These are phyloP conservation scores for Cicer judaicum DNA, from an alignment of 306 rosid species.

Conservation along the genomic window DNA sequence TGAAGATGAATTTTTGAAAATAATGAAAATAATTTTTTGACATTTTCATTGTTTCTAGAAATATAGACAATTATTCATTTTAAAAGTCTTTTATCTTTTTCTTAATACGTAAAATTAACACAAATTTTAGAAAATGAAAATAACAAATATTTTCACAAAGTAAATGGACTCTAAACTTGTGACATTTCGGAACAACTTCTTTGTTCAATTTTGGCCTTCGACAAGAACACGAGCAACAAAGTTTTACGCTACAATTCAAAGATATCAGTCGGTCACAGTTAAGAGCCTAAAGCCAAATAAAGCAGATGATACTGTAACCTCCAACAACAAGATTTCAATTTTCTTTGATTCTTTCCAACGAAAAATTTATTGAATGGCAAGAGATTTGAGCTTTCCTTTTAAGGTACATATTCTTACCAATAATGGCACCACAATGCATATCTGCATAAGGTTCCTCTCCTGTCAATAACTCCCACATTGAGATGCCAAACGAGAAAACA, in stretches of 20 bases:
- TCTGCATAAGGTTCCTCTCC: conserved; percentile 97
- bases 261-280: conserved; percentile 24
- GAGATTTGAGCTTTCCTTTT: conserved; percentile 14
- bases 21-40: too few relatives aligned
- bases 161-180: too few relatives aligned
- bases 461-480: conserved; percentile 94
- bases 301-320: conserved; percentile 7
- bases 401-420: conserved; percentile 59
- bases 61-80: too few relatives aligned
- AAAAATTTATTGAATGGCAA: background rate
- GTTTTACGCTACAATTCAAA: background rate
- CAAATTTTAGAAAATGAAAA: too few relatives aligned
- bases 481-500: conserved; percentile 91
- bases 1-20: too few relatives aligned
- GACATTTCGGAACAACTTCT: background rate
- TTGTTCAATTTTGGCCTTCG: conserved; percentile 33
- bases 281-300: conserved; percentile 33
- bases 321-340: conserved; percentile 10
- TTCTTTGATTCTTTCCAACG: background rate
- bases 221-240: background rate
- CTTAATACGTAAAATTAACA: too few relatives aligned
- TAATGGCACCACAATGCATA: conserved; percentile 97
- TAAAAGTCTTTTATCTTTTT: too few relatives aligned
- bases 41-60: too few relatives aligned
- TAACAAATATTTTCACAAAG: too few relatives aligned